Evolutionary conservation across 495 filamentous ascomycete genomes (phyloP), one percentile per base, ranked within the genome.

Genomic region (Diplogelasinospora grovesii): DNA sequence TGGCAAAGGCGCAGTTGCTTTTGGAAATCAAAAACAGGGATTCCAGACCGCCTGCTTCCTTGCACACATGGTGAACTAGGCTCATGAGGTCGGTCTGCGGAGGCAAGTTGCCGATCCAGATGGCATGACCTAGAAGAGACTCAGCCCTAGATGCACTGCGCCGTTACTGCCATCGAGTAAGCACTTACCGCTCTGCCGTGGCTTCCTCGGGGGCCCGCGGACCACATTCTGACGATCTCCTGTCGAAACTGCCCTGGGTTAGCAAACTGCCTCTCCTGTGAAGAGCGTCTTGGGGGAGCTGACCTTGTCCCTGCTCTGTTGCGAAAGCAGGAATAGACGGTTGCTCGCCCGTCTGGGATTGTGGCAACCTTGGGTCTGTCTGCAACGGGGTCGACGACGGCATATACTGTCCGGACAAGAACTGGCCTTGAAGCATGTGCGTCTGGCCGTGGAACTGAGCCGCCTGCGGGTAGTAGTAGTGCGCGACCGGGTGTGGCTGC

Each of bases 1-100:
- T 98, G 53, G 95, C 86, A 69, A 98, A 98, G 0, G 89, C 92
- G 55, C 92, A 98, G 53, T 95, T 96, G 61, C 88, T 96, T 59
- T 95, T 97, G 3, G 92, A 92, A 20, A 98, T 98, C 18, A 96
- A 68, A 48, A 95, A 95, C 16, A 97, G 73, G 27, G 88, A 95
- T 60, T 95, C 85, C 24, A 98, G 77, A 15, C 89, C 84, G 1
- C 74, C 80, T 0, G 86, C 81, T 42, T 89, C 88, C 43, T 74
- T 79, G 19, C 87, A 94, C 39, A 96, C 94, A 56, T 96, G 83
- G 46, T 94, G 82, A 43, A 95, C 94, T 13, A 98, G 68, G 43
- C 79, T 83, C 44, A 83, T 75, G 22, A 98, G 71, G 22, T 75
- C 79, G 6, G 88, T 81, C 31, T 82, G 81, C 0, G 86, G 83